A percentile compares a stretch with the other conserved stretches of the same genome.
These are phyloP conservation scores for Microsporum canis DNA, from an alignment of 2,329 filamentous ascomycete genomes.

Conservation along the genomic window DNA sequence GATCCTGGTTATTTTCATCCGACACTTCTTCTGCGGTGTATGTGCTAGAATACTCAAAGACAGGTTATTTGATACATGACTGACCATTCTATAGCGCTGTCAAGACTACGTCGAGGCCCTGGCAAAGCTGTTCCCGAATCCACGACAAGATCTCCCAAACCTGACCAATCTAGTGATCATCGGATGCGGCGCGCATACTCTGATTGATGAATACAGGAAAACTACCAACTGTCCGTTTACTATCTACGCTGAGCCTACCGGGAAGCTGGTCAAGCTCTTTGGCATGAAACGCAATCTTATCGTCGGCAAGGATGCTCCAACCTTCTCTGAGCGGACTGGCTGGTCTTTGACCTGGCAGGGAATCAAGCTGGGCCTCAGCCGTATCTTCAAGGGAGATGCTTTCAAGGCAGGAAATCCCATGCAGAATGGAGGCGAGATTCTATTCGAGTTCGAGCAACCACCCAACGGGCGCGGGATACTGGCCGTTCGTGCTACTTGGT, in stretches of 20 bases:
- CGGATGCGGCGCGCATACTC: constrained; percentile 57
- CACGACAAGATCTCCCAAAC: constrained; percentile 36
- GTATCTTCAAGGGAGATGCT: constrained; percentile 47
- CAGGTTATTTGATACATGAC: background rate
- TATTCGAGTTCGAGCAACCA: constrained; percentile 47
- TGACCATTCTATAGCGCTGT: constrained; percentile 47
- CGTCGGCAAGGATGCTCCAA: constrained; percentile 48
- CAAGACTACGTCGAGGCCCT: constrained; percentile 61
- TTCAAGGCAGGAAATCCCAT: constrained; percentile 54
- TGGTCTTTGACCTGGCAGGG: constrained; percentile 37
- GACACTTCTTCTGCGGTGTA: constrained; percentile 73
- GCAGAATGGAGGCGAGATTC: constrained; percentile 66
- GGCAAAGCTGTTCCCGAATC: constrained; percentile 45
- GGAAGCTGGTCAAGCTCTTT: constrained; percentile 53
- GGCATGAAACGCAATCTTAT: constrained; percentile 56
- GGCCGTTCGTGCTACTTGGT: constrained; percentile 61
- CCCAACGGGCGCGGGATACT: constrained; percentile 23
- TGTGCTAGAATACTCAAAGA: constrained; percentile 25
- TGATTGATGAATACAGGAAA: constrained; percentile 56
- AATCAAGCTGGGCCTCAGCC: constrained; percentile 48
- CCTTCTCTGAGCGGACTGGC: constrained; percentile 50
- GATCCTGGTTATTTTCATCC: constrained; percentile 61
- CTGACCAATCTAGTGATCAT: constrained; percentile 56
- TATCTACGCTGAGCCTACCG: constrained; percentile 65
- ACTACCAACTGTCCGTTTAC: constrained; percentile 57